phyloP scores from a whole-genome alignment of 2,329 filamentous ascomycete species.

The Ceratocystis variospora region DNA sequence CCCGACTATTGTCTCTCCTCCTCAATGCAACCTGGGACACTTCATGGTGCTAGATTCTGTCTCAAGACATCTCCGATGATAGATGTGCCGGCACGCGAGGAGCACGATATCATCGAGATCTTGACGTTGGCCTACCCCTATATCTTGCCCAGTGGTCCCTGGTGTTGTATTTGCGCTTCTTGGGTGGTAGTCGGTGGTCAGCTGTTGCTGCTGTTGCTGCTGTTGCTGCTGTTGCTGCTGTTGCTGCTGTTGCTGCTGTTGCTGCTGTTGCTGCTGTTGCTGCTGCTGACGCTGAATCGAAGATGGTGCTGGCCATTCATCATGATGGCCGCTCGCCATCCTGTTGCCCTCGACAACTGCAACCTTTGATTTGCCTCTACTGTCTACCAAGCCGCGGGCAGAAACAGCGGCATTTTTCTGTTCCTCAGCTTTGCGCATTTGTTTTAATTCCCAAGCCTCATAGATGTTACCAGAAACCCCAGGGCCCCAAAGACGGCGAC shows the following conservation, averaged over 20 bases:
- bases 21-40: neutral
- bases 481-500: constrained; percentile 73
- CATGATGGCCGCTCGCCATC: constrained; percentile 27
- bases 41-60: constrained; percentile 24
- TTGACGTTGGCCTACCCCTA: constrained; percentile 27
- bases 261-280: no score
- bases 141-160: constrained; percentile 18
- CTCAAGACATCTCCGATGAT: constrained; percentile 56
- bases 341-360: constrained; percentile 26
- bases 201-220: no score
- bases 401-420: constrained; percentile 32
- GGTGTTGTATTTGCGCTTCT: neutral
- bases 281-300: neutral
- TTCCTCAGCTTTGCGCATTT: constrained; percentile 34
- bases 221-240: no score
- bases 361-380: constrained; percentile 43
- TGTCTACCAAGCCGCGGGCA: constrained; percentile 27
- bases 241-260: no score
- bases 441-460: constrained; percentile 62
- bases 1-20: no score
- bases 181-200: no score
- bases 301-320: constrained; percentile 23
- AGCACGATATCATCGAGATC: constrained; percentile 52
- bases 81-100: constrained; percentile 56
- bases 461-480: constrained; percentile 66